Evolutionary conservation across 2,329 filamentous ascomycete genomes (phyloP).

Genomic region (Colletotrichum cordylinicola): DNA sequence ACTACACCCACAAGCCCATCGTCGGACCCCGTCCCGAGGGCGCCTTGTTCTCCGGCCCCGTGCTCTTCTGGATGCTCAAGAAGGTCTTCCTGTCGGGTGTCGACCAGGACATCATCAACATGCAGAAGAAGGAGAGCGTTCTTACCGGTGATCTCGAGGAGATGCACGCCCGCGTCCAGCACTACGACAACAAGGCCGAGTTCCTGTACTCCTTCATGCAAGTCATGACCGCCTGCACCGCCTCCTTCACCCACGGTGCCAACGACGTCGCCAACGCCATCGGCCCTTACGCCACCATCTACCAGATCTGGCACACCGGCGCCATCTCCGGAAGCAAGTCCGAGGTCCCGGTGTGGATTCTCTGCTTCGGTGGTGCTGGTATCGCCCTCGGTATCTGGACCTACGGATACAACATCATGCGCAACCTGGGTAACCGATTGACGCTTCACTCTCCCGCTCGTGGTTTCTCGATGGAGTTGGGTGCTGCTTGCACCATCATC

Average conservation of each 20-base stretch:
- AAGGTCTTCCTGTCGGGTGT: conserved; percentile 47
- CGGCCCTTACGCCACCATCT: conserved; percentile 69
- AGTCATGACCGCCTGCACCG: conserved; percentile 64
- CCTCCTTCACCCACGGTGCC: conserved; percentile 70
- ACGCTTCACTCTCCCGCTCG: conserved; percentile 62
- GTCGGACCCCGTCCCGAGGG: conserved; percentile 40
- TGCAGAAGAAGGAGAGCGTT: conserved; percentile 39
- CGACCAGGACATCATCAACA: conserved; percentile 36
- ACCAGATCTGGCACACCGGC: conserved; percentile 61
- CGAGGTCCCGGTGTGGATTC: conserved; percentile 64
- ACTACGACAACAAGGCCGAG: conserved; percentile 68
- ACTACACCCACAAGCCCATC: conserved; percentile 25
- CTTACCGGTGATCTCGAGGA: conserved; percentile 59
- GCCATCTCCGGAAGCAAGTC: conserved; percentile 45
- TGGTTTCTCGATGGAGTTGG: conserved; percentile 53
- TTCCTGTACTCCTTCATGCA: conserved; percentile 67
- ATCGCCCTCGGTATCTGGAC: conserved; percentile 54
- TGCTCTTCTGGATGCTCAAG: conserved; percentile 46
- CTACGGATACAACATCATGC: conserved; percentile 64
- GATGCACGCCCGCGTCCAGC: conserved; percentile 61
- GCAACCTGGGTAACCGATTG: conserved; percentile 61
- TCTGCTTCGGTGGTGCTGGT: conserved; percentile 40
- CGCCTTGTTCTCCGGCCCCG: conserved; percentile 40
- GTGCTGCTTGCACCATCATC: conserved; percentile 66
- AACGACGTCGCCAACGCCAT: conserved; percentile 71